Evolutionary conservation across 495 filamentous ascomycete species (phyloP), one percentile per base, ranked within the genome.

Genomic region (Pyrenula massariospora): DNA sequence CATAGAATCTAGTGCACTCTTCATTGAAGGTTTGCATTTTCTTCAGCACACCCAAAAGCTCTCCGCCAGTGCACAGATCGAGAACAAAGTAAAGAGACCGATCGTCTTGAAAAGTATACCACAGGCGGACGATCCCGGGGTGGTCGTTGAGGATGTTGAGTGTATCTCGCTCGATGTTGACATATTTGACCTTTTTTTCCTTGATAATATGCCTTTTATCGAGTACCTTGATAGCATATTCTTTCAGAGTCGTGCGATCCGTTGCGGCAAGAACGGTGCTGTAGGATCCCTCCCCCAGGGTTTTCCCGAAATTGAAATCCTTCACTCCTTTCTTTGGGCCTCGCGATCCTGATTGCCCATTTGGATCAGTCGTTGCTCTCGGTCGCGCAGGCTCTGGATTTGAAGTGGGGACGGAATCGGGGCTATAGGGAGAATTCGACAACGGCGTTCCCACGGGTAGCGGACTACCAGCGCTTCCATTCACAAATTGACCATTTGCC

Each of bases 121-220:
- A 99, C 47, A 99, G 79, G 56, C 94, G 86, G 54, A 99, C 91
- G 61, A 99, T 90, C 11, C 94, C 94, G 10, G 94, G 94, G 64
- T 99, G 94, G 53, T 97, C 93, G 15, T 90, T 96, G 54, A 99
- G 73, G 57, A 91, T 84, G 65, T 99, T 99, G 31, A 99, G 77
- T 10, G 94, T 96, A 70, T 99, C 91, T 73, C 95, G 96, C 72
- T 99, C 94, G 60, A 99, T 97, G 69, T 96, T 96, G 66, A 99
- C 94, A 67, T 99, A 99, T 75, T 99, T 99, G 60, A 99, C 94
- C 77, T 99, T 99, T 70, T 92, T 96, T 72, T 99, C 94, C 74
- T 96, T 97, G 77, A 99, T 97, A 63, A 99, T 99, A 70, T 99
- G 94, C 60, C 90, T 84, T 73, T 99, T 99, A 71, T 97, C 93